These are phyloP conservation scores for Kwoniella newhampshirensis DNA, from an alignment of 768 basidiomycete genomes.

Conservation along the genomic window DNA sequence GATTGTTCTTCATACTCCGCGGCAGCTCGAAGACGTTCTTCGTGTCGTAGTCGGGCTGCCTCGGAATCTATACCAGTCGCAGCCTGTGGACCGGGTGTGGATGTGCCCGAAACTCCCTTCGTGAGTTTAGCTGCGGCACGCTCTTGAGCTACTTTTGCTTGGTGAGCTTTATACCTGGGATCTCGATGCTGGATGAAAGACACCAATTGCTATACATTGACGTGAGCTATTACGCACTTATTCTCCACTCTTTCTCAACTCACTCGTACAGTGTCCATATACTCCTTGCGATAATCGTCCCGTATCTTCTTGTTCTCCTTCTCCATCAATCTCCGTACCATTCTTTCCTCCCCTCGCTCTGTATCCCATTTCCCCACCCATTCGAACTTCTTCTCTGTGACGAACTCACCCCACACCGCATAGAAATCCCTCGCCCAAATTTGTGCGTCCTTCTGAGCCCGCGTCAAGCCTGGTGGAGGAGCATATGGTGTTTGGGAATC, in stretches of 20 bases:
- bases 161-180: constrained; percentile 64
- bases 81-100: constrained; percentile 10
- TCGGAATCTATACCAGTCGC: constrained; percentile 35
- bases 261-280: constrained; percentile 86
- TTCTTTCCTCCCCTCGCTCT: constrained; percentile 80
- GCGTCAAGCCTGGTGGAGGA: constrained; percentile 43
- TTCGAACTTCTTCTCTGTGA: constrained; percentile 78
- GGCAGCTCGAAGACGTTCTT: constrained; percentile 50
- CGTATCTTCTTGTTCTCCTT: constrained; percentile 91
- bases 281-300: constrained; percentile 82
- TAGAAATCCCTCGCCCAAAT: constrained; percentile 75
- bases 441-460: constrained; percentile 55
- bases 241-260: constrained; percentile 38
- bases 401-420: constrained; percentile 78
- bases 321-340: constrained; percentile 86
- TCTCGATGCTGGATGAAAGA: constrained; percentile 68
- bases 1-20: constrained; percentile 73
- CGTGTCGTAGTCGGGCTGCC: constrained; percentile 49
- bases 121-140: constrained; percentile 50
- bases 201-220: constrained; percentile 36
- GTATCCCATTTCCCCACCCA: constrained; percentile 86
- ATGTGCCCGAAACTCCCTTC: constrained; percentile 44
- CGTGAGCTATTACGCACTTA: background rate
- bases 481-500: constrained; percentile 72
- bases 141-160: constrained; percentile 30